A percentile compares a stretch with the other conserved stretches of the same genome.
Conservation (phyloP, 495 filamentous ascomycete species). For the Aspergillus saccharolyticus region DNA sequence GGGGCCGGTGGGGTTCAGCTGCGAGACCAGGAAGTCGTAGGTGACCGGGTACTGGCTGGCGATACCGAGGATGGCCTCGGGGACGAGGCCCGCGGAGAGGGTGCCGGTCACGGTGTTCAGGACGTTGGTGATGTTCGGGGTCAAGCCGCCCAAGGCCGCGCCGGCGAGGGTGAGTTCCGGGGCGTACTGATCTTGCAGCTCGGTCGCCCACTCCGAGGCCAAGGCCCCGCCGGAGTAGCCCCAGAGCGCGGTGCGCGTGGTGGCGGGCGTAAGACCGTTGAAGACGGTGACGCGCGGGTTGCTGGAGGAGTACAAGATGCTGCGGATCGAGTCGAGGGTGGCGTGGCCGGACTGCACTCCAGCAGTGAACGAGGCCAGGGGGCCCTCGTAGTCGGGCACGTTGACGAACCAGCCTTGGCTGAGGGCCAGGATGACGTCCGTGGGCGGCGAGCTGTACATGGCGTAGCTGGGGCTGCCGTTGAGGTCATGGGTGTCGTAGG, state of each 20-base stretch:
- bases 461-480: slow-evolving; percentile 24
- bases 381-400: slow-evolving; percentile 45
- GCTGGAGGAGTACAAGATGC: slow-evolving; percentile 22
- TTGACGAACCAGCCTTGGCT: slow-evolving; percentile 9
- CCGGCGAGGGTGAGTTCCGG: slow-evolving; percentile 31
- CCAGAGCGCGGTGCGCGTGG: slow-evolving; percentile 29
- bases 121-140: slow-evolving; percentile 9
- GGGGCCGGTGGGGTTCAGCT: not conserved
- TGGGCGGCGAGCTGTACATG: slow-evolving; percentile 21
- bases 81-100: not conserved
- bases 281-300: slow-evolving; percentile 3
- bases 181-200: slow-evolving; percentile 42
- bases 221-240: slow-evolving; percentile 49
- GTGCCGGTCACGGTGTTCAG: not conserved
- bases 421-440: slow-evolving; percentile 10
- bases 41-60: not conserved
- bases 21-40: not conserved
- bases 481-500: slow-evolving; percentile 37
- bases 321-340: slow-evolving; percentile 44
- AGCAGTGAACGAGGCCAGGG: slow-evolving; percentile 33
- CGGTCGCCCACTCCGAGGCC: slow-evolving; percentile 44
- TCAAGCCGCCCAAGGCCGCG: slow-evolving; percentile 12
- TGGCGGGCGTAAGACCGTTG: not conserved
- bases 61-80: not conserved
- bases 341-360: slow-evolving; percentile 38